Base-by-base conservation (phyloP, 139 green algal species). In the Edaphochlamys debaryana region DNA sequence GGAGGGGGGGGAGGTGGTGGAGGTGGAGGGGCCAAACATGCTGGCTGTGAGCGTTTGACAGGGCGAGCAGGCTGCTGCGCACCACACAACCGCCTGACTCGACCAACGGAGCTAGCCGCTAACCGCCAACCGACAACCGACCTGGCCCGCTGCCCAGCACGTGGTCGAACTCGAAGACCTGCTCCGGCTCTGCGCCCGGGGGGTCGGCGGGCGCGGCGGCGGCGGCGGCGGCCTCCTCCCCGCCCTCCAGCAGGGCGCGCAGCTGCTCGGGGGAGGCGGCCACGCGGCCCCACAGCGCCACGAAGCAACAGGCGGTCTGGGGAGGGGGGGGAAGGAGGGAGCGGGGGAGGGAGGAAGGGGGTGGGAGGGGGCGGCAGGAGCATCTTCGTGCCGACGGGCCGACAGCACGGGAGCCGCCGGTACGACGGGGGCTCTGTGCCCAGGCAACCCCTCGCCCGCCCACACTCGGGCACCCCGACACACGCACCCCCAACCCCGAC, bases 131-230 rank as follows among this genome's bases (percentile, higher is more conserved):
- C n/a, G n/a, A n/a, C n/a, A n/a, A n/a, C n/a, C n/a, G n/a, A n/a
- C n/a, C n/a, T n/a, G n/a, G n/a, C n/a, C n/a, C n/a, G n/a, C n/a
- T n/a, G n/a, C n/a, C n/a, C n/a, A n/a, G n/a, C n/a, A 95, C 74
- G 79, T 96, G 93, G 74, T 96, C 93, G 80, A 94, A 91, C 0
- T 86, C 38, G 54, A 86, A 89, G 13, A 96, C 79, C 48, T 88
- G 64, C 13, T 74, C 71, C 30, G 68, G 38, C 29, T 40, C 37
- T 29, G n/a, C 54, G 50, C n/a, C 32, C 48, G 40, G 41, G 15
- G 6, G 0, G 32, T 85, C 30, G 22, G 25, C 25, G 34, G 40
- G 32, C 27, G 3, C 40, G 19, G 7, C 13, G 29, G 23, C 30
- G n/a, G 30, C 70, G 36, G 52, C 36, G 45, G 23, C 66, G 54